Evolutionary conservation across 2,329 filamentous ascomycete species (phyloP).

Genomic region (Monosporascus ibericus): DNA sequence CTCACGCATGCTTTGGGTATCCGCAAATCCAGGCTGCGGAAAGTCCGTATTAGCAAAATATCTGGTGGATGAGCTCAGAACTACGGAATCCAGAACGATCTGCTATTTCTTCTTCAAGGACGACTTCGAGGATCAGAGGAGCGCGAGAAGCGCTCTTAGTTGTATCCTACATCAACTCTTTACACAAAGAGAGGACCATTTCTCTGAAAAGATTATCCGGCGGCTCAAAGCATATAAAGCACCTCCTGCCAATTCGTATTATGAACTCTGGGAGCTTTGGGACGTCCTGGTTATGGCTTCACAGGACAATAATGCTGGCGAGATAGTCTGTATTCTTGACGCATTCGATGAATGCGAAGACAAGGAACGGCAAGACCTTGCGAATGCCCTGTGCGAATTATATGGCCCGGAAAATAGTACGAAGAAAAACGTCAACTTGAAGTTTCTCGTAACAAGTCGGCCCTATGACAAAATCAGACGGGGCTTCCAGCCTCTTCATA

Average conservation of each 20-base stretch:
- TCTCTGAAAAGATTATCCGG: slow-evolving; percentile 17
- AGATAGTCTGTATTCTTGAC: slow-evolving; percentile 31
- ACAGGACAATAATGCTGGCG: not conserved
- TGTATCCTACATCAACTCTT: slow-evolving; percentile 34
- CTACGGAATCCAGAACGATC: slow-evolving; percentile 9
- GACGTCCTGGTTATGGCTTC: slow-evolving; percentile 14
- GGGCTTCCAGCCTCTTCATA: slow-evolving; percentile 16
- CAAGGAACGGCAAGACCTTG: no score
- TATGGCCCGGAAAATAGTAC: slow-evolving; percentile 10
- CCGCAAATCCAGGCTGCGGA: slow-evolving; percentile 37
- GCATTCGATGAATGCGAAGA: slow-evolving; percentile 34
- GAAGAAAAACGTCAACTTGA: slow-evolving; percentile 16
- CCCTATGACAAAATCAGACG: slow-evolving; percentile 23
- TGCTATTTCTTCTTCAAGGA: slow-evolving; percentile 41
- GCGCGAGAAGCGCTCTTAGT: slow-evolving; percentile 22
- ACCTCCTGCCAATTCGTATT: slow-evolving; percentile 6
- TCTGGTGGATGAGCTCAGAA: slow-evolving; percentile 26
- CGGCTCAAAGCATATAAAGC: slow-evolving; percentile 7
- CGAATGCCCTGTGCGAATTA: slow-evolving; percentile 14
- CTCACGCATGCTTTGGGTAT: slow-evolving; percentile 25
- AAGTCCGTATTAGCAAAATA: slow-evolving; percentile 36
- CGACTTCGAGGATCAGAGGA: slow-evolving; percentile 7
- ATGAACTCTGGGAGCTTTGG: slow-evolving; percentile 26
- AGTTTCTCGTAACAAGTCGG: slow-evolving; percentile 33
- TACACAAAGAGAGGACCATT: slow-evolving; percentile 10